A percentile compares a stretch with the other conserved stretches of the same genome.
Evolutionary conservation across 2,329 filamentous ascomycete genomes (phyloP).

Genomic region (Neopestalotiopsis rosae): DNA sequence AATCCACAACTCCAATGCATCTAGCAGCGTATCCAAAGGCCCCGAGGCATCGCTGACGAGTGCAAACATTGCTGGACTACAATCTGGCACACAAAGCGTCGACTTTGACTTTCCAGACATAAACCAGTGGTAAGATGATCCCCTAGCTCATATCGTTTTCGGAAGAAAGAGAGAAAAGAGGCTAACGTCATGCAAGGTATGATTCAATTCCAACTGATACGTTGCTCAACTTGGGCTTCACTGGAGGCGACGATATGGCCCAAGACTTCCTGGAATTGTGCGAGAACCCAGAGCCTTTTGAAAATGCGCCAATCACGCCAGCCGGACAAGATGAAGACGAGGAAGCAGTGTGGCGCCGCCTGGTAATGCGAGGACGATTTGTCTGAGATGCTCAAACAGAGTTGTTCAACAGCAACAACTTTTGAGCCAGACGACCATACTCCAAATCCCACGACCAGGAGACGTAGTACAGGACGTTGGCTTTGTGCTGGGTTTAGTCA

Average conservation of each 20-base stretch:
- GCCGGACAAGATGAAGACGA: constrained; percentile 37
- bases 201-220: constrained; percentile 38
- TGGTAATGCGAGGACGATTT: constrained; percentile 39
- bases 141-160: constrained; percentile 18
- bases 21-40: background rate
- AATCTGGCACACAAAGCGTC: background rate
- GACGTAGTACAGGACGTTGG: background rate
- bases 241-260: constrained; percentile 37
- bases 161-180: background rate
- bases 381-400: constrained; percentile 24
- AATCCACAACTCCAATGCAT: background rate
- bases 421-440: background rate
- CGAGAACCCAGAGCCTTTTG: constrained; percentile 39
- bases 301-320: constrained; percentile 30
- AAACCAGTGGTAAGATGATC: constrained; percentile 30
- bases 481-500: background rate
- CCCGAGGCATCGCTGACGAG: background rate
- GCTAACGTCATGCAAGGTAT: constrained; percentile 28
- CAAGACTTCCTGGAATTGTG: constrained; percentile 39
- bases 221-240: constrained; percentile 39
- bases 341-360: constrained; percentile 38
- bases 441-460: background rate
- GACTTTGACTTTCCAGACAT: constrained; percentile 21
- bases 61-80: background rate
- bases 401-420: background rate